phyloP scores from a whole-genome alignment of 306 rosid genomes.

The Cucumis melo region DNA sequence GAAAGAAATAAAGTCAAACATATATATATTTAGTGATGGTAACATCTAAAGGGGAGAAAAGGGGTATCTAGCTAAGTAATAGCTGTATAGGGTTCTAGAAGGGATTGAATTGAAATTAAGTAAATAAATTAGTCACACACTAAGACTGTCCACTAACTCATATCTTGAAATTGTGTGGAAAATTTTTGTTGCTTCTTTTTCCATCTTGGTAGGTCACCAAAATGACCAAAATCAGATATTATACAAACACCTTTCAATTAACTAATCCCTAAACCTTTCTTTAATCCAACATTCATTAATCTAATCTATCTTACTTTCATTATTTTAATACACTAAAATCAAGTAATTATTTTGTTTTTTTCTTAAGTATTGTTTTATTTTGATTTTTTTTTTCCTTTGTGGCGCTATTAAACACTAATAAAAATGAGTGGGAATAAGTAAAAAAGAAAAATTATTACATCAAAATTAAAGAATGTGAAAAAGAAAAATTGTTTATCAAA shows the following conservation, averaged over 20 bases:
- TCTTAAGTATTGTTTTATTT: too few species aligned
- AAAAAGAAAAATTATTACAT: too few species aligned
- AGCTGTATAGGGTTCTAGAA: conserved; percentile 6
- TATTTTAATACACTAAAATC: not conserved
- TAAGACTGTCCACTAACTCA: not conserved
- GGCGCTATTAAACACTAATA: too few species aligned
- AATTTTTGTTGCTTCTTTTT: not conserved
- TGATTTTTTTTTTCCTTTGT: too few species aligned
- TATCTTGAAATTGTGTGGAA: conserved; percentile 1
- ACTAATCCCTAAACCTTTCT: not conserved
- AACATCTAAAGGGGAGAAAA: not conserved
- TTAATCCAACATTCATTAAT: not conserved
- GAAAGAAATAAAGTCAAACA: not conserved
- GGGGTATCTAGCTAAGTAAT: not conserved
- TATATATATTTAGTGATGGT: conserved; percentile 3
- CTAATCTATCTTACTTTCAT: not conserved
- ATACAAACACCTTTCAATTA: not conserved
- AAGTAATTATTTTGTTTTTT: too few species aligned
- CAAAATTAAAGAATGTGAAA: too few species aligned
- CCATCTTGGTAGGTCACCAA: conserved; percentile 12
- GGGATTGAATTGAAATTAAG: not conserved
- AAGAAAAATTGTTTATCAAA: too few species aligned
- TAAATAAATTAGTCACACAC: not conserved
- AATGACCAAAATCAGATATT: not conserved
- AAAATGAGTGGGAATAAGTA: too few species aligned